Percentiles rank a stretch among this genome's conserved stretches.
These are phyloP conservation scores for Allium cepa DNA, from an alignment of 106 monocot species.

Conservation along the genomic window DNA sequence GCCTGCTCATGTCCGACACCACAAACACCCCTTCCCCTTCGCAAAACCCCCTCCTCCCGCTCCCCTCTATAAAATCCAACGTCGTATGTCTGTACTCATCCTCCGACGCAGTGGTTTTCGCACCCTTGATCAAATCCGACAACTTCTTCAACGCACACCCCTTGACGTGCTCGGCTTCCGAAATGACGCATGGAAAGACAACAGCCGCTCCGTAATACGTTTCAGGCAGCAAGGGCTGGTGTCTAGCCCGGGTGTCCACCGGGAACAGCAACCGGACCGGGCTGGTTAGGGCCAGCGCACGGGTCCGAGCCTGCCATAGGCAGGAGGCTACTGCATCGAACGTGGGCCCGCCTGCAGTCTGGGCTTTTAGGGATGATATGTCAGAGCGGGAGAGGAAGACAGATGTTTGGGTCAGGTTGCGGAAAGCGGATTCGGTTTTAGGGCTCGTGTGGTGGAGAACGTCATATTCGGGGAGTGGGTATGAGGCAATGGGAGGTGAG, in stretches of 20 bases:
- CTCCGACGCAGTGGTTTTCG: slow-evolving; percentile 1
- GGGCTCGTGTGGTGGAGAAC: background rate
- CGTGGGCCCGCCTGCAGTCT: background rate
- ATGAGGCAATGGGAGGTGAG: slow-evolving; percentile 4
- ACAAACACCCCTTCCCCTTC: background rate
- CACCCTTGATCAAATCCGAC: background rate
- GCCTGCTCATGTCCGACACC: slow-evolving; percentile 13
- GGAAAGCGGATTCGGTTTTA: slow-evolving; percentile 2
- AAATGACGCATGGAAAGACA: slow-evolving; percentile 1
- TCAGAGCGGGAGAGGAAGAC: slow-evolving; percentile 8
- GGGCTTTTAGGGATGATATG: slow-evolving; percentile 10
- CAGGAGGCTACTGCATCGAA: slow-evolving; percentile 6
- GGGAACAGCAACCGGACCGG: slow-evolving; percentile 9
- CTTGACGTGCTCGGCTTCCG: background rate
- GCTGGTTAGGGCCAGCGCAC: background rate
- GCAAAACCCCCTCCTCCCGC: slow-evolving; percentile 6
- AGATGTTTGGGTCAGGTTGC: background rate
- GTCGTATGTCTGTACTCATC: slow-evolving; percentile 2
- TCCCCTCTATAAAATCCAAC: slow-evolving; percentile 3
- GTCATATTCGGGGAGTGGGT: slow-evolving; percentile 8
- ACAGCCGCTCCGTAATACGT: slow-evolving; percentile 9
- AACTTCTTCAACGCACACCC: background rate
- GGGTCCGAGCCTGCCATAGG: slow-evolving; percentile 10
- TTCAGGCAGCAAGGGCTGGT: slow-evolving; percentile 2
- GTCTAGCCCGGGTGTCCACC: background rate